phyloP scores from a whole-genome alignment of 208 protist species.

The Willaertia magna region DNA sequence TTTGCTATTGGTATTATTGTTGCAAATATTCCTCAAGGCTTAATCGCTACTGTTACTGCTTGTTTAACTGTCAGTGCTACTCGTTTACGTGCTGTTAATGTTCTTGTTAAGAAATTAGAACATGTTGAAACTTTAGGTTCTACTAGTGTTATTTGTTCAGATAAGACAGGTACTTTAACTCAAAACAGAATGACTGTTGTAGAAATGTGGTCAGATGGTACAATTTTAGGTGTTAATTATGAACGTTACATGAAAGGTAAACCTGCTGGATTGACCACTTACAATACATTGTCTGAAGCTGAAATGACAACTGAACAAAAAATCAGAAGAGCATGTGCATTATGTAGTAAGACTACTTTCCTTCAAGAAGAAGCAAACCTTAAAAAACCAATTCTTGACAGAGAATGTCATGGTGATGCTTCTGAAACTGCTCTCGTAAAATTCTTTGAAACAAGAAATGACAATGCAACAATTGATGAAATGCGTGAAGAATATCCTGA shows the following conservation, averaged over 20 bases:
- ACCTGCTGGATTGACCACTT: neutral
- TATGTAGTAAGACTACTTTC: neutral
- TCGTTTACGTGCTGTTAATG: constrained; percentile 46
- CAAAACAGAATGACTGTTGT: constrained; percentile 60
- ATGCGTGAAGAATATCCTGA: neutral
- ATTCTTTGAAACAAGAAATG: neutral
- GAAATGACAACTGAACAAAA: neutral
- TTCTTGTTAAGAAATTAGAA: constrained; percentile 56
- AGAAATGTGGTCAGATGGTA: constrained; percentile 11
- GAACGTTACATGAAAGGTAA: neutral
- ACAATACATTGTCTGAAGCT: neutral
- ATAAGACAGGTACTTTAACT: constrained; percentile 73
- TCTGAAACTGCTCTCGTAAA: neutral
- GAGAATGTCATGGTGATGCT: neutral
- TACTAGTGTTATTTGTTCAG: constrained; percentile 51
- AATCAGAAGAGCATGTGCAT: neutral
- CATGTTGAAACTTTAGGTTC: constrained; percentile 72
- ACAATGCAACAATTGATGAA: neutral
- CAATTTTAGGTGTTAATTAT: neutral
- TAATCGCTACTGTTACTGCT: constrained; percentile 49
- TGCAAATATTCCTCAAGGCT: constrained; percentile 66
- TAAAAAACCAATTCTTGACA: neutral
- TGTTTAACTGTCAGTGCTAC: constrained; percentile 53
- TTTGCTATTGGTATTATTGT: constrained; percentile 52
- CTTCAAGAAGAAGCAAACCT: neutral